Evolutionary conservation across 2,329 filamentous ascomycete species (phyloP), one percentile per base, ranked within the genome.

Genomic region (Aspergillus pseudoviridinutans): DNA sequence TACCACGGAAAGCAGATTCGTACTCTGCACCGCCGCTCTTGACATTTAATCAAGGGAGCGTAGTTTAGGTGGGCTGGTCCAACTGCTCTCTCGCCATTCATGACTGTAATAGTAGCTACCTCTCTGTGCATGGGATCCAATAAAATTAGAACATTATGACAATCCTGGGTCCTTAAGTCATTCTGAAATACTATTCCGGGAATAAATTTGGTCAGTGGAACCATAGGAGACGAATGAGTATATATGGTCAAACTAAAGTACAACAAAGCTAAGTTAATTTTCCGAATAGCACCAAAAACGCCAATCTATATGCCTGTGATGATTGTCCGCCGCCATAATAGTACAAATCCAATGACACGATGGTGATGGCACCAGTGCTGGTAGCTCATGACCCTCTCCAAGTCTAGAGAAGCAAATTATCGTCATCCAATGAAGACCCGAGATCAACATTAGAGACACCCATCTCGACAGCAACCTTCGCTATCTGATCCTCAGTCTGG

Each of bases 391-490:
- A 35, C 4, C 12, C 32, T 6, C 12, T 24, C 29, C 29, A 28
- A 20, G 7, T 38, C 55, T 61, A 70, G 24, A 68, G 55, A 42
- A 70, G 54, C 55, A 68, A 59, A 50, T 63, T 63, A 50, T 67
- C 66, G 32, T 67, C 67, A 17, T 67, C 70, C 14, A 71, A 44
- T 24, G 68, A 64, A 17, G 62, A 57, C 3, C 71, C 72, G 14
- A 76, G 57, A 59, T 75, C 63, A 28, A 76, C 59, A 9, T 64
- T 64, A n/a, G 55, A 53, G 3, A 71, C 66, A 22, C 65, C 64
- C 75, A 78, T 78, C 54, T 77, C 72, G 41, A 59, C 58, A n/a
- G 75, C 73, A 22, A 70, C 71, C 20, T 64, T 51, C 6, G 59
- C 56, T 32, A 79, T 65, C 24, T 73, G 66, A 3, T 66, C 65